A percentile compares a stretch with the other conserved stretches of the same genome.
Evolutionary conservation across 306 rosid genomes (phyloP).

Genomic region (Malus sylvestris): DNA sequence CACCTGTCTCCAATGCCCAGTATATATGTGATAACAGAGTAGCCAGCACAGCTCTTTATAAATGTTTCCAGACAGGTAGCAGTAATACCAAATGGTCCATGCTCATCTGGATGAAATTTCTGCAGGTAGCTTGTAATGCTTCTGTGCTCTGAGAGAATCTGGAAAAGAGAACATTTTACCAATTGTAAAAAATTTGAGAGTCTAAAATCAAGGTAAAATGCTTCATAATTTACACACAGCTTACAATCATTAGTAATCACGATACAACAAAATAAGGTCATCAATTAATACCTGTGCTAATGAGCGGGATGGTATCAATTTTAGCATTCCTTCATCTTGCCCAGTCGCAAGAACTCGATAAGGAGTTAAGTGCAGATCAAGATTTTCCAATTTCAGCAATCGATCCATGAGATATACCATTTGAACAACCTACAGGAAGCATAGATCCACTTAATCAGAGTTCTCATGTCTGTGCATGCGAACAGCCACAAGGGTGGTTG

Average conservation of each 20-base stretch:
- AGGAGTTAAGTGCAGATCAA: constrained; percentile 86
- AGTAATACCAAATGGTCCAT: constrained; percentile 92
- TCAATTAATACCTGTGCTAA: constrained; percentile 59
- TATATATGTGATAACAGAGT: constrained; percentile 96
- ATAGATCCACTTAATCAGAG: constrained; percentile 8
- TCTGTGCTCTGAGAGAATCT: constrained; percentile 95
- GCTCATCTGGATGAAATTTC: constrained; percentile 92
- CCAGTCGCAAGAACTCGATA: constrained; percentile 95
- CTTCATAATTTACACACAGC: neutral
- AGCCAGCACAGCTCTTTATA: constrained; percentile 97
- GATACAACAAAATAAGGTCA: neutral
- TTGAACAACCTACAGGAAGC: constrained; percentile 75
- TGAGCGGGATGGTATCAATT: constrained; percentile 86
- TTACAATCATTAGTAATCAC: neutral
- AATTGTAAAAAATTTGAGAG: neutral
- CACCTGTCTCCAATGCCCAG: constrained; percentile 99
- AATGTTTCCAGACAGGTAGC: constrained; percentile 95
- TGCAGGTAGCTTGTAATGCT: constrained; percentile 91
- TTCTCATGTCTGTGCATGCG: neutral
- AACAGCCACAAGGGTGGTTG: neutral
- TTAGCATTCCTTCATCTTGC: constrained; percentile 99
- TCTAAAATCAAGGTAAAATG: neutral
- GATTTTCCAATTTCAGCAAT: constrained; percentile 86
- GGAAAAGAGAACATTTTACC: constrained; percentile 10
- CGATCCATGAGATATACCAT: constrained; percentile 98